phyloP scores from a whole-genome alignment of 73 alveolate species.

The Tetrahymena thermophila region DNA sequence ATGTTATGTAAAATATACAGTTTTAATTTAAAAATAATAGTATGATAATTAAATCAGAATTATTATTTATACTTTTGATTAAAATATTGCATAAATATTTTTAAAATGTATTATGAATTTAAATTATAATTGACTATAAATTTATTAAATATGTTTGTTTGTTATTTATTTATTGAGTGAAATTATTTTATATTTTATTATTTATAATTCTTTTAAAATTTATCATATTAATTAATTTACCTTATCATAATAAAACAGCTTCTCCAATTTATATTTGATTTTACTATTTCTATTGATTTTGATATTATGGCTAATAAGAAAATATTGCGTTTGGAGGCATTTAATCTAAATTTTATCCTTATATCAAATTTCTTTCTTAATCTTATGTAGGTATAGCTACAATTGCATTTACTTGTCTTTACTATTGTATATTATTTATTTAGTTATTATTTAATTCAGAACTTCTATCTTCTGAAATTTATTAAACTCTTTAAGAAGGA shows the following conservation, averaged over 20 bases:
- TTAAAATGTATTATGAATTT: no score
- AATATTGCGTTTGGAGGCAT: neutral
- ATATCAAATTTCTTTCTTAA: neutral
- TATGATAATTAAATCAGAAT: no score
- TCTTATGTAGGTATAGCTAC: neutral
- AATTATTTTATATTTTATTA: no score
- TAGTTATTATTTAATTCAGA: neutral
- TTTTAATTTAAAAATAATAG: no score
- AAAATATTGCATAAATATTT: no score
- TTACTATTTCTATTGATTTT: neutral
- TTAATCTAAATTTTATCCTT: neutral
- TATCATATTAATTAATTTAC: no score
- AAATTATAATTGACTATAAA: no score
- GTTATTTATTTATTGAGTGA: no score
- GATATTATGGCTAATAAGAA: neutral
- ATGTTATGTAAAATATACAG: no score
- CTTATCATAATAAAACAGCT: neutral
- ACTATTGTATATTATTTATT: neutral
- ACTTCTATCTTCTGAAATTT: neutral
- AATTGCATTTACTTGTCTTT: neutral
- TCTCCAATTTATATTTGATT: neutral
- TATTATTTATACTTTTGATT: no score
- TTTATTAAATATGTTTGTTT: no score
- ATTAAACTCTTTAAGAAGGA: neutral
- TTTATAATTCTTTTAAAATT: no score